phyloP scores from a whole-genome alignment of 306 rosid genomes.

The Clitoria ternatea region DNA sequence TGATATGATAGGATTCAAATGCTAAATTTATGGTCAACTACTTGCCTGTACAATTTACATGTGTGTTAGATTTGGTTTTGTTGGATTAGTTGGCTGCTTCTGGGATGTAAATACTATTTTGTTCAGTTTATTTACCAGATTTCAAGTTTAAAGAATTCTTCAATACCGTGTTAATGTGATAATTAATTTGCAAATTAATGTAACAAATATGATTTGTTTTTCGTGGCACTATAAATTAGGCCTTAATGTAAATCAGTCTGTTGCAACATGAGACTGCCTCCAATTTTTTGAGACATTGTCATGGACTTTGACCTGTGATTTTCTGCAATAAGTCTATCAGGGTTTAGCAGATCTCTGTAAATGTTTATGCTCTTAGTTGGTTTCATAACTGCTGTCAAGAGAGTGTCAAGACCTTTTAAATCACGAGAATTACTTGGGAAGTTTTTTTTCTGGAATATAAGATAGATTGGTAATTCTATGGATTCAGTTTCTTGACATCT shows the following conservation, averaged over 20 bases:
- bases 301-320: background rate
- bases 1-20: slow-evolving; percentile 30
- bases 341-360: too few relatives aligned
- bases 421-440: too few relatives aligned
- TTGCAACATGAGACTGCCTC: background rate
- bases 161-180: background rate
- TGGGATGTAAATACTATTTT: slow-evolving; percentile 48
- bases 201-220: background rate
- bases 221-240: background rate
- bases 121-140: too few relatives aligned
- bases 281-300: background rate
- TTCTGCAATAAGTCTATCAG: too few relatives aligned
- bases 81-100: slow-evolving; percentile 88
- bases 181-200: background rate
- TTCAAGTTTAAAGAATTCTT: background rate
- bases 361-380: too few relatives aligned
- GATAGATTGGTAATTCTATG: too few relatives aligned
- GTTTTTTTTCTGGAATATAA: too few relatives aligned
- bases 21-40: slow-evolving; percentile 44
- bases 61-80: slow-evolving; percentile 71
- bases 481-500: too few relatives aligned
- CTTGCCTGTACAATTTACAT: slow-evolving; percentile 66
- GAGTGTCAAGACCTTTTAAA: too few relatives aligned
- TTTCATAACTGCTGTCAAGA: too few relatives aligned
- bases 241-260: background rate